Evolutionary conservation across 1,284 basidiomycete species (phyloP).

Genomic region (Pseudozyma hubeiensis): DNA sequence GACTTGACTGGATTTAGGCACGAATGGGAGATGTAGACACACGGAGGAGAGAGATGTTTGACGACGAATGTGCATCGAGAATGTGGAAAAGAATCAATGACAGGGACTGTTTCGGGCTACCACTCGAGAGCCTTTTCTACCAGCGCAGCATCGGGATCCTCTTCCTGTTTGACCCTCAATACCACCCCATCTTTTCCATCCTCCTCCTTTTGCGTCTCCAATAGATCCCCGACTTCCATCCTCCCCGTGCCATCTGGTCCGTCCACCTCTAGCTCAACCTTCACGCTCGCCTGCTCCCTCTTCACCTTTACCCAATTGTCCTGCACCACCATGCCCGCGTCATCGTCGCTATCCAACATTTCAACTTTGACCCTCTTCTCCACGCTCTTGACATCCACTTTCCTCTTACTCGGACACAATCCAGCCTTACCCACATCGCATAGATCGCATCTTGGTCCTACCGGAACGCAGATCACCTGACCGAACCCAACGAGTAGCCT

Average conservation of each 20-base stretch:
- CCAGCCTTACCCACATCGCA: conserved; percentile 49
- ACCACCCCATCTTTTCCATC: neutral
- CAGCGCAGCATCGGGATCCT: conserved; percentile 6
- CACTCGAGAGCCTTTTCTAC: conserved; percentile 34
- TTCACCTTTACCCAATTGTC: conserved; percentile 29
- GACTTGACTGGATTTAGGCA: neutral
- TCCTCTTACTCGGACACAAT: conserved; percentile 57
- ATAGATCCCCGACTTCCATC: conserved; percentile 15
- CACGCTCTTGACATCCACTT: conserved; percentile 48
- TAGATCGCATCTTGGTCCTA: conserved; percentile 81
- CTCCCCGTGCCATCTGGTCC: neutral
- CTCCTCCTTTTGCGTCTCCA: neutral
- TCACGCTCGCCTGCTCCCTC: conserved; percentile 13
- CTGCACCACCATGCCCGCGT: neutral
- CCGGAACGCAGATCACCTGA: conserved; percentile 86
- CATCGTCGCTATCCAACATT: conserved; percentile 27
- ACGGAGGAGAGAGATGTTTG: neutral
- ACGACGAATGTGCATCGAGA: neutral
- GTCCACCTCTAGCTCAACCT: conserved; percentile 32
- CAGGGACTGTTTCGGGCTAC: conserved; percentile 4
- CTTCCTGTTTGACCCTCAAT: conserved; percentile 22
- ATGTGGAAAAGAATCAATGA: no score
- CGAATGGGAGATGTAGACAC: neutral
- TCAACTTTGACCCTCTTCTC: conserved; percentile 48
- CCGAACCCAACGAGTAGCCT: conserved; percentile 66